phyloP scores from a whole-genome alignment of 2,329 filamentous ascomycete species.

The Sporothrix globosa region DNA sequence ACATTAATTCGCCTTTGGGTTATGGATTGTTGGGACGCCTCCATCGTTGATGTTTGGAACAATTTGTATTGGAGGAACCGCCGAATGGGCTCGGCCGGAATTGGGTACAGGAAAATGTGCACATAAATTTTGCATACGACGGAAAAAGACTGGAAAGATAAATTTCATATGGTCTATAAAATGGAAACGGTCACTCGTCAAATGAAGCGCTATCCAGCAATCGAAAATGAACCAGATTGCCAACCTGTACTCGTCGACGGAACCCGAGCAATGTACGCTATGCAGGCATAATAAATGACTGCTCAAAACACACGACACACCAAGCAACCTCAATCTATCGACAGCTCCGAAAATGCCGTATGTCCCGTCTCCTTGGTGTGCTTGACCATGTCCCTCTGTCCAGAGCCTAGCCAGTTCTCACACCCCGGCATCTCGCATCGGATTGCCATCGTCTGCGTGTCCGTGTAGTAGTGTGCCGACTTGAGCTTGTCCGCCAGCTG shows the following conservation, averaged over 20 bases:
- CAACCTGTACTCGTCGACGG: background rate
- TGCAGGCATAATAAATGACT: background rate
- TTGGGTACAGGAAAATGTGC: no score
- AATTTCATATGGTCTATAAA: background rate
- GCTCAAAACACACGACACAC: background rate
- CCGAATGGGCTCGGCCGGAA: background rate
- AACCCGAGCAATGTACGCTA: conserved; percentile 3
- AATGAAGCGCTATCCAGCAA: background rate
- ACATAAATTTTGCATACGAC: background rate
- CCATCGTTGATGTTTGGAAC: background rate
- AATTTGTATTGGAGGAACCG: conserved; percentile 7
- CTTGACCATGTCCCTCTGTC: conserved; percentile 63
- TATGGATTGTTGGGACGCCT: background rate
- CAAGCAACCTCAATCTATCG: conserved; percentile 20
- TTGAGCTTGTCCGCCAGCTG: conserved; percentile 67
- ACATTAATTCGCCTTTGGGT: background rate
- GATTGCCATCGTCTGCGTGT: conserved; percentile 78
- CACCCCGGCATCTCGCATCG: conserved; percentile 71
- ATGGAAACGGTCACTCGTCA: background rate
- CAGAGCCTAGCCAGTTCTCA: conserved; percentile 65
- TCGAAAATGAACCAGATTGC: background rate
- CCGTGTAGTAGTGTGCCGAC: conserved; percentile 81
- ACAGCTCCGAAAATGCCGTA: conserved; percentile 47
- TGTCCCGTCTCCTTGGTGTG: conserved; percentile 68
- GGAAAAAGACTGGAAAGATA: no score